Evolutionary conservation across 2,329 filamentous ascomycete species (phyloP).

Genomic region (Raffaelea ambrosiae): DNA sequence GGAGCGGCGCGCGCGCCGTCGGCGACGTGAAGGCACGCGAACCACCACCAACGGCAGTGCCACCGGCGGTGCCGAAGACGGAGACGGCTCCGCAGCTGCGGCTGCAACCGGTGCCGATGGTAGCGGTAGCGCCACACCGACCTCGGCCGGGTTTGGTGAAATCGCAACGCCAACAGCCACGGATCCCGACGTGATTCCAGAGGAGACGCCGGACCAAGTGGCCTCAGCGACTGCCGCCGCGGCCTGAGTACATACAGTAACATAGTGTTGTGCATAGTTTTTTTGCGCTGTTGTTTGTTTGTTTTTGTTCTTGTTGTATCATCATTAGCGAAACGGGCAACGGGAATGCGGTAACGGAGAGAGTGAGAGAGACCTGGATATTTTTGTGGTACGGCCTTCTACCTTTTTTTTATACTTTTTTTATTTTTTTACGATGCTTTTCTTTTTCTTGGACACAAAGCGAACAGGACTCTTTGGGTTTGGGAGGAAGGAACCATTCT

Average conservation of each 20-base stretch:
- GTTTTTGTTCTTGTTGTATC: too few relatives aligned
- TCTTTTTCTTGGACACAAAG: too few relatives aligned
- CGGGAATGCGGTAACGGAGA: too few relatives aligned
- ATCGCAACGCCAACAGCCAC: neutral
- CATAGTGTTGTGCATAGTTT: neutral
- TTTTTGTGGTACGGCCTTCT: too few relatives aligned
- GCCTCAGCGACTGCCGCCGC: neutral
- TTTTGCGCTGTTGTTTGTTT: too few relatives aligned
- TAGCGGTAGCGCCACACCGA: slow-evolving; percentile 2
- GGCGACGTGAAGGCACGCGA: slow-evolving; percentile 54
- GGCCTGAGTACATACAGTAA: neutral
- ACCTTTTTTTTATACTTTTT: too few relatives aligned
- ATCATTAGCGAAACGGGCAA: too few relatives aligned
- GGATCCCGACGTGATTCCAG: neutral
- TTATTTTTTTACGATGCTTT: too few relatives aligned
- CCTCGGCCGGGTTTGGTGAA: slow-evolving; percentile 7
- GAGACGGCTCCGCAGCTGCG: slow-evolving; percentile 20
- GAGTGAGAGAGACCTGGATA: too few relatives aligned
- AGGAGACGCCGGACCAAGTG: neutral
- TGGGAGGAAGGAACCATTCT: too few relatives aligned
- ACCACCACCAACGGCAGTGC: neutral
- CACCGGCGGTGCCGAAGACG: neutral
- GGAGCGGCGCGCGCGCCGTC: slow-evolving; percentile 59
- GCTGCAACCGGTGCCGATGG: slow-evolving; percentile 15
- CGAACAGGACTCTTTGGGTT: too few relatives aligned